Evolutionary conservation across 106 monocot species (phyloP), one percentile per base, ranked within the genome.

Genomic region (Chionographis japonica): DNA sequence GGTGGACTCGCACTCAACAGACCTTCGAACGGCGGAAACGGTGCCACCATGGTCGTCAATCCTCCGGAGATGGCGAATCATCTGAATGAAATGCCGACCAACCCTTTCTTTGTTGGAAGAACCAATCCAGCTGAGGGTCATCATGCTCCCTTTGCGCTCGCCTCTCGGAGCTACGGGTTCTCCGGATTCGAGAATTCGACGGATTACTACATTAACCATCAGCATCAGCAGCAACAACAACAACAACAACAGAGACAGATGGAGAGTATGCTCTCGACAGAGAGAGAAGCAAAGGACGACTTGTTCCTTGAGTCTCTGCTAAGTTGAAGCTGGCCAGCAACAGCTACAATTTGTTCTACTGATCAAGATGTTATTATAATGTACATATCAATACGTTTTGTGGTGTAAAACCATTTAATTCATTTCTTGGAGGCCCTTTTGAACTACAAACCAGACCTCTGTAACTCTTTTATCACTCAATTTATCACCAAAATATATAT

Each of bases 221-320:
- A 69, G 27, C 64, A 64, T 20, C 78, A 81, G 40, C 70, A 80
- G 4, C 68, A 68, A 11, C 54, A 55, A 9, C 36, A 40, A 39
- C 60, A 39, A 13, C 60, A 61, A 37, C 68, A 68, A 27, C 61
- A 59, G 15, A 51, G 66, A 14, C 18, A 50, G 4, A 35, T 72
- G 39, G 76, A 65, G 38, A 54, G 37, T 13, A 8, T 68, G 68
- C 53, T 72, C 49, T 40, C 20, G 17, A 78, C 6, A 37, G 20
- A 71, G 0, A 81, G 75, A 50, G 85, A 85, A 37, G 68, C 58
- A 11, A 75, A 37, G 57, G 79, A 87, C 0, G 86, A 87, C 51
- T 51, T 54, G 67, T 72, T 87, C 65, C 37, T 87, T 0, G 69
- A 76, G 18, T 73, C 81, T 5, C 57, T 73, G 17, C 69, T 79